Base-by-base conservation (phyloP, 371 early-diverging fungal species). In the Blakeslea trispora region DNA sequence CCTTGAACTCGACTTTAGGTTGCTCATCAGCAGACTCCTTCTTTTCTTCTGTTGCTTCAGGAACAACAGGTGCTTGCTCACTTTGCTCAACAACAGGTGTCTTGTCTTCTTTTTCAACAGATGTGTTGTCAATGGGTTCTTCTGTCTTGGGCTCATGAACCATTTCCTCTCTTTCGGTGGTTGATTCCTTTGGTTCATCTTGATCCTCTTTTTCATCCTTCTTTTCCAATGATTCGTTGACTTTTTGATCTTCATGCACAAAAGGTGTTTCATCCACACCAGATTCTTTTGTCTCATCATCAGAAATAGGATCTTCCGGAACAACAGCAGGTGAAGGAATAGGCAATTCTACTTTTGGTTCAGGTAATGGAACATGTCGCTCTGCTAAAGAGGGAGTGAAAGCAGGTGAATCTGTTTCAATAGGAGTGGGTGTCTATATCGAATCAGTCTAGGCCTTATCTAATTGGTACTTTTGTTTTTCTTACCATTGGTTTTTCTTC, bases 261-360 rank as follows among this genome's bases (percentile, higher is more conserved):
- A 50, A 41, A 40, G 52, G 52, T 14, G 22, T 18, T 32, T 53
- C 42, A 10, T 56, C 56, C 17, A 49, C 43, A 28, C 57, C 57
- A 17, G 57, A 50, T 44, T 57, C 57, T 31, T 58, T 51, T 24
- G 39, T 51, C 31, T 58, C 58, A n/a, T 51, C 46, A 45, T 58
- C 58, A 28, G 46, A 24, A 22, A 52, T 59, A 22, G 52, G 55
- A 23, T 61, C 61, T 10, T 55, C 61, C 21, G 44, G 28, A 9
- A 32, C 32, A 37, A 55, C 55, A 21, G 40, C 34, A 13, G 47
- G 48, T 14, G 37, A 48, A 21, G 47, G 35, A 5, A 40, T 24
- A 43, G 43, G 40, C 18, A 44, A 44, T 8, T 17, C 48, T 48
- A 32, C 17, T 34, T 48, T 28, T 3, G 11, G 18, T 7, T 2